A percentile compares a stretch with the other conserved stretches of the same genome.
These are phyloP conservation scores for Pulveroboletus ravenelii DNA, from an alignment of 768 basidiomycete species.

Conservation along the genomic window DNA sequence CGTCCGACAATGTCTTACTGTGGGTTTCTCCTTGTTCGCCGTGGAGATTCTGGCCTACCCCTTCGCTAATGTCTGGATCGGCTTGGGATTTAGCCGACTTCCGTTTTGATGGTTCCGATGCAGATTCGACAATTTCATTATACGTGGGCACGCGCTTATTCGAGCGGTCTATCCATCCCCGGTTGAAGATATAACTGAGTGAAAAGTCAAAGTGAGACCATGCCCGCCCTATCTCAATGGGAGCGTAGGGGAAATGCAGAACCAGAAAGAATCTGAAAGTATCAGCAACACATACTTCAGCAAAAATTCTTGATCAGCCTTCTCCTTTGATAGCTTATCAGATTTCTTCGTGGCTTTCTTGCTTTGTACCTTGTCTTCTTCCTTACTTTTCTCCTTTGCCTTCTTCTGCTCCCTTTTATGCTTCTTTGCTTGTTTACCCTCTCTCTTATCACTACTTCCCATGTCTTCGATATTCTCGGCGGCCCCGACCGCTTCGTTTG, in stretches of 20 bases:
- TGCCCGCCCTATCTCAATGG: neutral
- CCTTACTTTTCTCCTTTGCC: slow-evolving; percentile 22
- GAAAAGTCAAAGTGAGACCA: slow-evolving; percentile 1
- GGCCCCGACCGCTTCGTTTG: slow-evolving; percentile 8
- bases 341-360: slow-evolving; percentile 19
- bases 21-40: slow-evolving; percentile 25
- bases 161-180: slow-evolving; percentile 91
- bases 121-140: slow-evolving; percentile 60
- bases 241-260: neutral
- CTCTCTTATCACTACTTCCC: slow-evolving; percentile 24
- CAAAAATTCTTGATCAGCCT: slow-evolving; percentile 81
- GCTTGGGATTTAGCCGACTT: slow-evolving; percentile 14
- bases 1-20: slow-evolving; percentile 42
- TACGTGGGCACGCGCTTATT: slow-evolving; percentile 78
- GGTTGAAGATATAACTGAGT: slow-evolving; percentile 88
- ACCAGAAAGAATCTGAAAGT: neutral
- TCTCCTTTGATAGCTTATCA: slow-evolving; percentile 40
- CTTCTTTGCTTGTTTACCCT: slow-evolving; percentile 33
- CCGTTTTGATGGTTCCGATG: slow-evolving; percentile 24
- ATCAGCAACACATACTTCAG: slow-evolving; percentile 60
- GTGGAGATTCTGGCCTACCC: slow-evolving; percentile 1
- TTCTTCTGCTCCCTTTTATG: slow-evolving; percentile 31
- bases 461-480: slow-evolving; percentile 25
- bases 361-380: slow-evolving; percentile 14
- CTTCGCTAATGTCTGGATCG: slow-evolving; percentile 16